A percentile compares a stretch with the other conserved stretches of the same genome.
Conservation (phyloP, 768 basidiomycete species). For the Termitomyces heimii region DNA sequence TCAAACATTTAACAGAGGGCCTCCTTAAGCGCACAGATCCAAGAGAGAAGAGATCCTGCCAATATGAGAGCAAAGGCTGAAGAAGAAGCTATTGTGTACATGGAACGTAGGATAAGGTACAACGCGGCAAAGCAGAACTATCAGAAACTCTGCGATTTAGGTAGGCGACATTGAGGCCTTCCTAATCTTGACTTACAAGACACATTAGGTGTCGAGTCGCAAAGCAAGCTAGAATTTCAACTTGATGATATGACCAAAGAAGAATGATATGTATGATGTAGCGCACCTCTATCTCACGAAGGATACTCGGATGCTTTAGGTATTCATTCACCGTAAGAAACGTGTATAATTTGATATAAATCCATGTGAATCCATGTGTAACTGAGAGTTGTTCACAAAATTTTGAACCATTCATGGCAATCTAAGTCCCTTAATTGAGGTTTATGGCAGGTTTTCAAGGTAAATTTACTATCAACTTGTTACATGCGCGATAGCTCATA, state of each 20-base stretch:
- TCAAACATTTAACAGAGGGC: background rate
- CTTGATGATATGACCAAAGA: too few relatives aligned
- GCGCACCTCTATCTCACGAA: too few relatives aligned
- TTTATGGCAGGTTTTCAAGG: background rate
- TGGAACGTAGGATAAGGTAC: too few relatives aligned
- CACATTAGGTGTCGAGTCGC: background rate
- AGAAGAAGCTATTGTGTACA: too few relatives aligned
- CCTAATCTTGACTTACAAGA: background rate
- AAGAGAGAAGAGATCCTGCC: background rate
- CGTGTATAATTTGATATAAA: too few relatives aligned
- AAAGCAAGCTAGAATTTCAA: too few relatives aligned
- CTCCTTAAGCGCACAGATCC: background rate
- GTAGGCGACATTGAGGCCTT: background rate
- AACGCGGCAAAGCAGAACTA: background rate
- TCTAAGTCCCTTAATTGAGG: background rate
- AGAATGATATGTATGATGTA: too few relatives aligned
- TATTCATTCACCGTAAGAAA: too few relatives aligned
- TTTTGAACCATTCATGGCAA: background rate
- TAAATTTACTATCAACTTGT: background rate
- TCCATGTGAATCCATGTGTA: too few relatives aligned
- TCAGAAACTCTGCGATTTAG: slow-evolving; percentile 16
- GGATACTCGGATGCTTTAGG: too few relatives aligned
- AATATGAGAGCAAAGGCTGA: too few relatives aligned
- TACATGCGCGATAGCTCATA: background rate
- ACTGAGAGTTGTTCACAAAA: too few relatives aligned